These are phyloP conservation scores for Ustilago sp. DNA, from an alignment of 1,284 basidiomycete genomes.

Conservation along the genomic window DNA sequence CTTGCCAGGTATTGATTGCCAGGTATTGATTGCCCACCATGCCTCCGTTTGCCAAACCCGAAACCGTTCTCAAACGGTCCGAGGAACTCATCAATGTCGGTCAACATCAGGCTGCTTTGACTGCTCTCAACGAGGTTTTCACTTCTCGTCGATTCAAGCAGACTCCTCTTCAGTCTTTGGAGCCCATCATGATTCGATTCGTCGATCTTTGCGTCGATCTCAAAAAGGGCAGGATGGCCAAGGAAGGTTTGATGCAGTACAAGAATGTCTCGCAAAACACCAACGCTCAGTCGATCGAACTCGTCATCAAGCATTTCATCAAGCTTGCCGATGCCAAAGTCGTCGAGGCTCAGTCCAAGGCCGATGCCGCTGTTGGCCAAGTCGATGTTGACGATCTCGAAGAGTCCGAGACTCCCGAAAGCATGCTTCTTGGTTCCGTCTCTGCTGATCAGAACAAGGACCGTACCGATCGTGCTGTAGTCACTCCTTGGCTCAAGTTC, in stretches of 20 bases:
- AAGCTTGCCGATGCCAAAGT: constrained; percentile 84
- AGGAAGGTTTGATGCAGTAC: constrained; percentile 87
- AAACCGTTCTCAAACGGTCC: constrained; percentile 87
- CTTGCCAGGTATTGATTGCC: no score
- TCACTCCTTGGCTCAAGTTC: constrained; percentile 98
- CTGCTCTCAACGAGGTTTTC: constrained; percentile 91
- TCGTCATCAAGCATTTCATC: constrained; percentile 90
- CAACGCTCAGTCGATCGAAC: constrained; percentile 89
- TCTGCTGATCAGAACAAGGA: constrained; percentile 93
- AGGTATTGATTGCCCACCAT: constrained; percentile 32
- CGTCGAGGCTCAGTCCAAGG: constrained; percentile 65
- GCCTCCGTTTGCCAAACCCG: constrained; percentile 90
- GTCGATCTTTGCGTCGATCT: constrained; percentile 95
- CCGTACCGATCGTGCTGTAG: constrained; percentile 91
- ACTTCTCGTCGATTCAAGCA: constrained; percentile 92
- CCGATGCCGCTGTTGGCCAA: constrained; percentile 67
- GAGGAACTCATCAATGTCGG: constrained; percentile 91
- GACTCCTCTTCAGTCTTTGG: constrained; percentile 86
- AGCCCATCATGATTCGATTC: constrained; percentile 91
- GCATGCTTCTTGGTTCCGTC: constrained; percentile 86
- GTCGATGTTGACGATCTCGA: constrained; percentile 71
- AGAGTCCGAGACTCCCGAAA: constrained; percentile 87
- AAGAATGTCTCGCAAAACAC: constrained; percentile 85
- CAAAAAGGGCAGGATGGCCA: constrained; percentile 91
- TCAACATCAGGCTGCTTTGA: constrained; percentile 86